These are phyloP conservation scores for Stachybotrys echinatus DNA, from an alignment of 2,329 filamentous ascomycete genomes.

Conservation along the genomic window DNA sequence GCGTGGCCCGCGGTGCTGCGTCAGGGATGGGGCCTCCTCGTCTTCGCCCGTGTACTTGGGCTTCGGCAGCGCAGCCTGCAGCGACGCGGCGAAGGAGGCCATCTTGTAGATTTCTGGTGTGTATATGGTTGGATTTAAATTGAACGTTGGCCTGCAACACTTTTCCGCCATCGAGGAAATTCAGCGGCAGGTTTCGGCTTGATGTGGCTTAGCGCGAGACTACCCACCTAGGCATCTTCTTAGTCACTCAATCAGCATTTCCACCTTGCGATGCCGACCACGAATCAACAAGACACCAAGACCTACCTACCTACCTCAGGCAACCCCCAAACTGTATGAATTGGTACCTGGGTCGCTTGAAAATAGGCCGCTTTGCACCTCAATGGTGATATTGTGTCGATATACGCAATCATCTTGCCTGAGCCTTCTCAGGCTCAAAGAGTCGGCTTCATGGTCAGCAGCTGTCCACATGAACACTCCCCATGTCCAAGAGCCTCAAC, in stretches of 20 bases:
- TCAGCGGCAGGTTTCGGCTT: conserved; percentile 21
- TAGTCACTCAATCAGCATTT: no score
- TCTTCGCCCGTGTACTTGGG: conserved; percentile 88
- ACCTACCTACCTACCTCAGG: no score
- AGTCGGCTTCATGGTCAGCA: no score
- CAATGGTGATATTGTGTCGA: no score
- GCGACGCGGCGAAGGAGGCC: conserved; percentile 63
- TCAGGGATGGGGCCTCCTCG: conserved; percentile 68
- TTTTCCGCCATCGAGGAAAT: conserved; percentile 18
- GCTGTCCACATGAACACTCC: no score
- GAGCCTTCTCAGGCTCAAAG: no score
- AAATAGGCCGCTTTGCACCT: no score
- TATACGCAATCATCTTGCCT: no score
- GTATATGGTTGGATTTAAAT: conserved; percentile 4
- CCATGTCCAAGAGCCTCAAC: no score
- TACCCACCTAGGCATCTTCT: conserved; percentile 8
- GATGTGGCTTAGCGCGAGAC: conserved; percentile 20
- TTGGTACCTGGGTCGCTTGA: no score
- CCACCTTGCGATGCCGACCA: not conserved
- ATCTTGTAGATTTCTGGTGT: conserved; percentile 32
- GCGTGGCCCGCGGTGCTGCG: conserved; percentile 73
- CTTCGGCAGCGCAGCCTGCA: conserved; percentile 78
- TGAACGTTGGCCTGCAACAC: conserved; percentile 4
- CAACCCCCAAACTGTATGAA: no score
- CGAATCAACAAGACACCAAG: not conserved